phyloP scores from a whole-genome alignment of 257 asterid genomes.

The Nyctanthes arbortristis region DNA sequence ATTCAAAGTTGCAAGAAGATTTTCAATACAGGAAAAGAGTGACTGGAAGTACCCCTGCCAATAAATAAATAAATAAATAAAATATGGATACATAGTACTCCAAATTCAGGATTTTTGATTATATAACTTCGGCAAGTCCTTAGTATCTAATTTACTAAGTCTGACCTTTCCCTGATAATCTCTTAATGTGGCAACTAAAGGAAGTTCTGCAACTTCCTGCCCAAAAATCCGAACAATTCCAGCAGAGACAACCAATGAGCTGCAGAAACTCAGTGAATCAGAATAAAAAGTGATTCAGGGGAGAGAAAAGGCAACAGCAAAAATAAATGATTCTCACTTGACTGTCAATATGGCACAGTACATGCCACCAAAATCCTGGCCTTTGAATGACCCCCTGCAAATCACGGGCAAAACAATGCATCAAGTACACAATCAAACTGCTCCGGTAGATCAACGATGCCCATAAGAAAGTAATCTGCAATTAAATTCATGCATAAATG shows the following conservation, averaged over 20 bases:
- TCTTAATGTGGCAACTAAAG: slow-evolving; percentile 74
- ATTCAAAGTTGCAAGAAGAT: slow-evolving; percentile 36
- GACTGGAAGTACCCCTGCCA: slow-evolving; percentile 81
- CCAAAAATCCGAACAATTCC: slow-evolving; percentile 79
- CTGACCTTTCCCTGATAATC: slow-evolving; percentile 69
- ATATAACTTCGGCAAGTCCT: no score
- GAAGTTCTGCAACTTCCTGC: slow-evolving; percentile 81
- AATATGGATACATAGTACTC: not conserved
- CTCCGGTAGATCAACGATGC: not conserved
- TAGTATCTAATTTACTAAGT: no score
- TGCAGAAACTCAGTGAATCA: slow-evolving; percentile 29
- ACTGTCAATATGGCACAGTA: slow-evolving; percentile 68
- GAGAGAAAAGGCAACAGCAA: not conserved
- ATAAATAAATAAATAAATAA: not conserved
- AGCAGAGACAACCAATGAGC: slow-evolving; percentile 71
- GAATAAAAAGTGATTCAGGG: slow-evolving; percentile 3
- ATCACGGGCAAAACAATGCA: slow-evolving; percentile 20
- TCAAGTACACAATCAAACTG: not conserved
- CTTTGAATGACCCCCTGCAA: slow-evolving; percentile 59
- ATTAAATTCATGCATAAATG: slow-evolving; percentile 5
- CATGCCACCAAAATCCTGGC: slow-evolving; percentile 85
- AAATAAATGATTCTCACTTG: slow-evolving; percentile 46
- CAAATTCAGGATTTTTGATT: not conserved
- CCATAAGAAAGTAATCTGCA: slow-evolving; percentile 3
- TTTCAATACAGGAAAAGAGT: slow-evolving; percentile 45